Percentiles rank a stretch among this genome's conserved stretches.
Conservation (phyloP, 495 filamentous ascomycete species). For the Aspergillus wentii region DNA sequence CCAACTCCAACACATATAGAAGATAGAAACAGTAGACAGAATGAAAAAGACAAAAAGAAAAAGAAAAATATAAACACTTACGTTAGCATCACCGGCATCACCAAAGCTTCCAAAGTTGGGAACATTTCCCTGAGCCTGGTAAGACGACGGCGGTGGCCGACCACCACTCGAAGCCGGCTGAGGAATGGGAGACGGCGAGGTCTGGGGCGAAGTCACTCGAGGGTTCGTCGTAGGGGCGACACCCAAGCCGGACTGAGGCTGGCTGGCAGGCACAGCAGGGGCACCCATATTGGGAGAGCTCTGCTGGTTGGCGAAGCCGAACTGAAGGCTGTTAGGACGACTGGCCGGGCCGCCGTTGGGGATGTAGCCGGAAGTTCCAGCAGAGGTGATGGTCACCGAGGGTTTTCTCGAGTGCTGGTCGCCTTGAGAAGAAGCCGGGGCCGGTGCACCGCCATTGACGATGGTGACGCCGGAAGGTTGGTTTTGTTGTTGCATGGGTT, state of each 20-base stretch:
- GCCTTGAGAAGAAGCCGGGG: slow-evolving; percentile 50
- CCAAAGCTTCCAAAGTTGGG: slow-evolving; percentile 80
- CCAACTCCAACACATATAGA: too few species aligned
- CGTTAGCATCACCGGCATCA: slow-evolving; percentile 58
- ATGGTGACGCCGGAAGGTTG: slow-evolving; percentile 59
- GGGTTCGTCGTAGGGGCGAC: slow-evolving; percentile 62
- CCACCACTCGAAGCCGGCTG: slow-evolving; percentile 82
- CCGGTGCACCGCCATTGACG: slow-evolving; percentile 60
- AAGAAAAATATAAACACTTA: slow-evolving; percentile 45
- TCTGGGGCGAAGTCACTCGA: slow-evolving; percentile 64
- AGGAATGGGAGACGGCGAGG: slow-evolving; percentile 85
- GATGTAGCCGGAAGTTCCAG: slow-evolving; percentile 66
- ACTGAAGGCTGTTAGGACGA: slow-evolving; percentile 63
- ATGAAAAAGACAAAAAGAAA: slow-evolving; percentile 2
- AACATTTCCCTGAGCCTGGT: slow-evolving; percentile 57
- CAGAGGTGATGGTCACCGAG: slow-evolving; percentile 81
- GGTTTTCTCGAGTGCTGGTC: slow-evolving; percentile 81
- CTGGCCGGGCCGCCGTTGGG: slow-evolving; percentile 68
- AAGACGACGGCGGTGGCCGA: slow-evolving; percentile 64
- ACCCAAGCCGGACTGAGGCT: slow-evolving; percentile 48
- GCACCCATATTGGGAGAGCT: slow-evolving; percentile 62
- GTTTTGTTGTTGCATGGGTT: slow-evolving; percentile 53
- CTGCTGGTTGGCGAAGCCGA: slow-evolving; percentile 64
- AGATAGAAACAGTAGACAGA: background rate
- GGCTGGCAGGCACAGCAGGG: slow-evolving; percentile 43